These are phyloP conservation scores for Aspergillus indologenus DNA, from an alignment of 495 filamentous ascomycete species.

Conservation along the genomic window DNA sequence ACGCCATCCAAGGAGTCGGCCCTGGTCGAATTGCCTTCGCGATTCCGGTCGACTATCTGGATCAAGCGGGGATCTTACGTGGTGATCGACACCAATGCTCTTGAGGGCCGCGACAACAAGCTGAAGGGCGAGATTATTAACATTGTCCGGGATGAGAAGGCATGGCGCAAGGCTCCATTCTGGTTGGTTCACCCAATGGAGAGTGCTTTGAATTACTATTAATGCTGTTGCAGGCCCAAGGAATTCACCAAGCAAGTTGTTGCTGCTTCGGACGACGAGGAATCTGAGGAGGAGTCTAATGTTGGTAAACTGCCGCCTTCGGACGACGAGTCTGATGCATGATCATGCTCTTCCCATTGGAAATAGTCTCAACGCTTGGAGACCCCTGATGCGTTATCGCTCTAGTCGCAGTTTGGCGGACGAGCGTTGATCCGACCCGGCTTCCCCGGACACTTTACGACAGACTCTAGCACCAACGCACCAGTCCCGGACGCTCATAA, in stretches of 20 bases:
- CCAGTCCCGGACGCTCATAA: neutral
- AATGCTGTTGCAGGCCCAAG: constrained; percentile 60
- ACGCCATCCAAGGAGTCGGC: constrained; percentile 51
- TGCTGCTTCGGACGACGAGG: constrained; percentile 44
- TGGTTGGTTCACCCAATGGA: constrained; percentile 56
- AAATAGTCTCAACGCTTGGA: neutral
- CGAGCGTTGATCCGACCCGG: neutral
- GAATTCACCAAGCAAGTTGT: constrained; percentile 66
- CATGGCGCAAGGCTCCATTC: constrained; percentile 85
- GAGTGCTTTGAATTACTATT: constrained; percentile 13
- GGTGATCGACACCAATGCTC: constrained; percentile 67
- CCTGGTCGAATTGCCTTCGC: constrained; percentile 72
- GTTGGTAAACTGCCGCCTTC: constrained; percentile 80
- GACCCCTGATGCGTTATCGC: neutral
- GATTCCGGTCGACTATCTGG: constrained; percentile 89
- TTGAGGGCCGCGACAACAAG: constrained; percentile 70
- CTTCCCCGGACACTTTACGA: neutral
- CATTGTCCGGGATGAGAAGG: constrained; percentile 85
- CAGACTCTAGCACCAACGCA: neutral
- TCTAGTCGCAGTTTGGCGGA: neutral
- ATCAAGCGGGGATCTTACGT: constrained; percentile 85
- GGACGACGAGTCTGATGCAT: constrained; percentile 53
- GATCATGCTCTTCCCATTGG: constrained; percentile 3
- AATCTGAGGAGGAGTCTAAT: constrained; percentile 72
- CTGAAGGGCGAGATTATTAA: constrained; percentile 88